Conservation (phyloP, 2,329 filamentous ascomycete genomes). For the Penicillium sp. region DNA sequence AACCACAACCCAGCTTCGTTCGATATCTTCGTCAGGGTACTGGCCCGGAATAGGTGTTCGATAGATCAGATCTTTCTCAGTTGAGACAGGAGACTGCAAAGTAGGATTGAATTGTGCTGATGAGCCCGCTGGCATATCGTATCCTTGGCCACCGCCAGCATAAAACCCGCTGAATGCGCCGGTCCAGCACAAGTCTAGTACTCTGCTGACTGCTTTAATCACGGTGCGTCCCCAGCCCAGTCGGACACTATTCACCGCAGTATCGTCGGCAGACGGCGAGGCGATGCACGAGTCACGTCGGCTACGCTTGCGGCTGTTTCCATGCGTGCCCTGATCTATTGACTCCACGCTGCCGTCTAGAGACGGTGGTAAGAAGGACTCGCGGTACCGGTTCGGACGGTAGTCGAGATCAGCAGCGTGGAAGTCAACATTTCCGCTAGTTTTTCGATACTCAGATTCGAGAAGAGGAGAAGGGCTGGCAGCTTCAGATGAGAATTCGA, state of each 20-base stretch:
- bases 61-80: constrained; percentile 28
- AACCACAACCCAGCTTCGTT: constrained; percentile 68
- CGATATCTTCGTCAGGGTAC: constrained; percentile 52
- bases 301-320: constrained; percentile 30
- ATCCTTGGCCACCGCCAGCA: constrained; percentile 73
- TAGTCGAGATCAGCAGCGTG: constrained; percentile 36
- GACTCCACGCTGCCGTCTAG: constrained; percentile 28
- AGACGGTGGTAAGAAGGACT: constrained; percentile 23
- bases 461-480: constrained; percentile 36
- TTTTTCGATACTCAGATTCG: constrained; percentile 37
- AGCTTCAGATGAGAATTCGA: constrained; percentile 23
- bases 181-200: constrained; percentile 76
- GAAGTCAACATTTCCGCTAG: constrained; percentile 24
- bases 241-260: too few species aligned
- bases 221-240: constrained; percentile 41
- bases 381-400: constrained; percentile 41
- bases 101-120: constrained; percentile 21
- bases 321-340: constrained; percentile 16
- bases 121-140: constrained; percentile 48
- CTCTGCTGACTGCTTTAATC: constrained; percentile 53
- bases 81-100: constrained; percentile 26
- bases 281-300: constrained; percentile 29
- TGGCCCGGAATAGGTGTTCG: constrained; percentile 50
- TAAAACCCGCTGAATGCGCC: constrained; percentile 75
- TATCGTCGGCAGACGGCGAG: constrained; percentile 18